Evolutionary conservation across 371 early-diverging fungal genomes (phyloP).

Genomic region (Mortierella sp.): DNA sequence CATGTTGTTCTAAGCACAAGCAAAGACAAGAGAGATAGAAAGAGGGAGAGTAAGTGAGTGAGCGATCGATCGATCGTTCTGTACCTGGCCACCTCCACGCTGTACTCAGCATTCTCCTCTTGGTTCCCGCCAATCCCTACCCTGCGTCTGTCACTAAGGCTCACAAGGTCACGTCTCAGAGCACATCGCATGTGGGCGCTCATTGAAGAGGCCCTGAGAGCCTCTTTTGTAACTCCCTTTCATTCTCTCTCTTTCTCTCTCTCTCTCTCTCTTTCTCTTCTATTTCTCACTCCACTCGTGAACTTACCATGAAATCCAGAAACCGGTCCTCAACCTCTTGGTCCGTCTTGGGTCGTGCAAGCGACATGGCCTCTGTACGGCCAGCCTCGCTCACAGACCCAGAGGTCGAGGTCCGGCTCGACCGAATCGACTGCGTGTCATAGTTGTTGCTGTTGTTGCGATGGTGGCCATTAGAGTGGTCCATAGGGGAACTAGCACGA

Average conservation of each 20-base stretch:
- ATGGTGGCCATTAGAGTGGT: slow-evolving; percentile 25
- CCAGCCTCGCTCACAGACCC: slow-evolving; percentile 46
- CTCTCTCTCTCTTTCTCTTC: not conserved
- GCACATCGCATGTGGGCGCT: not conserved
- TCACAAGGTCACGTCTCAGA: too few species aligned
- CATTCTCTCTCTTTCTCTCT: not conserved
- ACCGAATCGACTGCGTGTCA: slow-evolving; percentile 43
- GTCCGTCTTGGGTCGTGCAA: slow-evolving; percentile 44
- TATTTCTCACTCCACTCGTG: too few species aligned
- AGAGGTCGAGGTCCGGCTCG: slow-evolving; percentile 36
- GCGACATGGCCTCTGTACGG: slow-evolving; percentile 39
- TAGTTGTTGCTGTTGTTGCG: slow-evolving; percentile 16
- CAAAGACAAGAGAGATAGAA: not conserved
- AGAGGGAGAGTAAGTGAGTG: not conserved
- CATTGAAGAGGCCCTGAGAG: not conserved
- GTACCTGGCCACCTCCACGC: too few species aligned
- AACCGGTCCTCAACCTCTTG: slow-evolving; percentile 54
- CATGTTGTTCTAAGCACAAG: slow-evolving; percentile 37
- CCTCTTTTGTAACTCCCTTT: not conserved
- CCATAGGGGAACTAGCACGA: slow-evolving; percentile 28
- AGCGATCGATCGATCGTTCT: too few species aligned
- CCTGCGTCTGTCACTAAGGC: too few species aligned
- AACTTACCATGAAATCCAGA: slow-evolving; percentile 47
- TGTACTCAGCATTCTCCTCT: too few species aligned
- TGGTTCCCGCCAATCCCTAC: too few species aligned